Base-by-base conservation (phyloP, 345 rosid genomes). In the Acer yangbiense region DNA sequence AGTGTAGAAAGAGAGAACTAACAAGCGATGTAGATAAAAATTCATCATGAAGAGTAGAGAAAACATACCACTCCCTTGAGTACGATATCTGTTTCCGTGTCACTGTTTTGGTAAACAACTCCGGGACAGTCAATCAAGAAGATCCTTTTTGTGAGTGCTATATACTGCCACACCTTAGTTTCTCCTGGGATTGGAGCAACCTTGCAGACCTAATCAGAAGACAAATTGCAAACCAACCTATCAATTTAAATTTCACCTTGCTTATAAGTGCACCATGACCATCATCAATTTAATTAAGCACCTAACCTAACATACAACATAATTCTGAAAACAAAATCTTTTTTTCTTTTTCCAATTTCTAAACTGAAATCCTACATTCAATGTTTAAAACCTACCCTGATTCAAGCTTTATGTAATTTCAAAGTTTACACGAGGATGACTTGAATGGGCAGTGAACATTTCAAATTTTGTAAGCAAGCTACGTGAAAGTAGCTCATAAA, bases 131-230 rank as follows among this genome's bases (percentile, higher is more conserved):
- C 97, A 71, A 94, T 96, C 85, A 96, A 86, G 86, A 91, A 96
- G 57, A 94, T 96, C 78, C 94, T 88, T 82, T 96, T 94, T n/a
- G 99, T 94, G 32, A 92, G 90, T 65, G 97, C 91, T 82, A 94
- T 94, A 65, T 96, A 94, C 75, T 96, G 99, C 98, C 99, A 96
- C 62, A 94, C 98, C 84, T 94, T 94, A 9, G 99, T 96, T 87
- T 96, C 99, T 73, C 98, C 99, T 0, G 99, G 99, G 79, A 96
- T 94, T 27, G 99, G 98, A 82, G 99, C 99, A 77, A 92, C 99
- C 85, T 91, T 96, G 90, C 99, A 94, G 74, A 96, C 98, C 99
- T 95, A 46, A 55, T 21, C 2, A 60, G 27, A 7, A 69, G 2
- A 20, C 11, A 80, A 74, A 60, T 32, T 55, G 4, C 73, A n/a